A percentile compares a stretch with the other conserved stretches of the same genome.
These are phyloP conservation scores for Lecanoromycetidae sp. DNA, from an alignment of 2,329 filamentous ascomycete species.

Conservation along the genomic window DNA sequence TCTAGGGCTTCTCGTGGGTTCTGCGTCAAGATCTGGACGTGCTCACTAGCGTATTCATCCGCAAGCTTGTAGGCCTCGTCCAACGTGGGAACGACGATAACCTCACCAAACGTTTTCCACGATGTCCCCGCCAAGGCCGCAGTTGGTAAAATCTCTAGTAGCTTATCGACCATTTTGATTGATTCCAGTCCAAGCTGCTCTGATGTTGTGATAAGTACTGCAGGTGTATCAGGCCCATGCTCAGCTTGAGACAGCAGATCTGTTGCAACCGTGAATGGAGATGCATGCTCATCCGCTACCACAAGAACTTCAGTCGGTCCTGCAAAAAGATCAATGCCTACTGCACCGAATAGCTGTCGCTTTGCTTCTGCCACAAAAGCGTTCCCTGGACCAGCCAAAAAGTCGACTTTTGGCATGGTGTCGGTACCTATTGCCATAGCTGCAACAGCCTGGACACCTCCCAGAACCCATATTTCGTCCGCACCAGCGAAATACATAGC, in stretches of 20 bases:
- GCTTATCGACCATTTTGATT: neutral
- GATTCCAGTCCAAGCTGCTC: neutral
- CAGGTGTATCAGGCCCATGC: neutral
- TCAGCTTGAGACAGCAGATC: neutral
- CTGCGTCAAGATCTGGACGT: constrained; percentile 40
- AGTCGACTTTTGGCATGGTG: constrained; percentile 38
- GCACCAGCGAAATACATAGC: no score
- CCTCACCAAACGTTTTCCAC: constrained; percentile 38
- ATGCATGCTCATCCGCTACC: constrained; percentile 25
- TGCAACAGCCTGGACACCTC: constrained; percentile 41
- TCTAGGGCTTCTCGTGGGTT: constrained; percentile 37
- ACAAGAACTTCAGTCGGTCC: constrained; percentile 43
- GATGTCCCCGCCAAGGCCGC: constrained; percentile 32
- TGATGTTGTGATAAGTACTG: neutral
- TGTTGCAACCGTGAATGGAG: neutral
- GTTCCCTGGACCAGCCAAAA: constrained; percentile 43
- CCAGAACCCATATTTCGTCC: constrained; percentile 40
- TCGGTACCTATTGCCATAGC: constrained; percentile 42
- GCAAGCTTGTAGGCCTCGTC: constrained; percentile 36
- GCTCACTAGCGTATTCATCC: constrained; percentile 39
- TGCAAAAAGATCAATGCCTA: constrained; percentile 44
- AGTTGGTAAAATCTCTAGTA: constrained; percentile 33
- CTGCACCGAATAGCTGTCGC: constrained; percentile 40
- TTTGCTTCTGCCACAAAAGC: constrained; percentile 45
- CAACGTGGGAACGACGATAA: constrained; percentile 32